These are phyloP conservation scores for Sindora glabra DNA, from an alignment of 306 rosid genomes.

Conservation along the genomic window DNA sequence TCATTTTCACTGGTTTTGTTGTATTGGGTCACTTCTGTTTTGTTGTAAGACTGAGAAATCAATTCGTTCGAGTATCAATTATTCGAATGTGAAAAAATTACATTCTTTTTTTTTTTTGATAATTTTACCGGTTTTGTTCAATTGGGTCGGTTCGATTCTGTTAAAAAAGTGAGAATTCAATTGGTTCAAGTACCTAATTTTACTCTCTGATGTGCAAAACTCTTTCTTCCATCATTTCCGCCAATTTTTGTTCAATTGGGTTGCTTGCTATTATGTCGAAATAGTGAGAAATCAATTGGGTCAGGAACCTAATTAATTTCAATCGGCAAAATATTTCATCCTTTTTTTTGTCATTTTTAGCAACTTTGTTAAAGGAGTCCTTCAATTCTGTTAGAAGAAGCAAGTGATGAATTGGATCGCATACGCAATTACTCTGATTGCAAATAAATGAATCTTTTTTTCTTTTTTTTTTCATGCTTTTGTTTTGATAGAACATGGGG, in stretches of 20 bases:
- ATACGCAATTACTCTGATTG: no score
- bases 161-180: neutral
- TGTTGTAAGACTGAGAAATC: neutral
- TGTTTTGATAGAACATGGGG: constrained; percentile 32
- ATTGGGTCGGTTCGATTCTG: no score
- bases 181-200: neutral
- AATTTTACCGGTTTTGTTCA: neutral
- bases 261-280: no score
- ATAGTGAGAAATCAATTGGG: no score
- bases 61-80: no score
- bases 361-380: no score
- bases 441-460: no score
- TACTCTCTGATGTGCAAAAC: neutral
- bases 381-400: no score
- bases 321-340: neutral
- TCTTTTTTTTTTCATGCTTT: no score
- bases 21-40: neutral
- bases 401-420: no score
- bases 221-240: neutral
- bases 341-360: neutral
- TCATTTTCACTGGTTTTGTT: neutral
- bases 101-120: neutral
- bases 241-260: neutral
- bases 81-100: no score
- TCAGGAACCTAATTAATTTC: neutral